Base-by-base conservation (phyloP, 1,284 basidiomycete genomes). In the Bjerkandera adusta region DNA sequence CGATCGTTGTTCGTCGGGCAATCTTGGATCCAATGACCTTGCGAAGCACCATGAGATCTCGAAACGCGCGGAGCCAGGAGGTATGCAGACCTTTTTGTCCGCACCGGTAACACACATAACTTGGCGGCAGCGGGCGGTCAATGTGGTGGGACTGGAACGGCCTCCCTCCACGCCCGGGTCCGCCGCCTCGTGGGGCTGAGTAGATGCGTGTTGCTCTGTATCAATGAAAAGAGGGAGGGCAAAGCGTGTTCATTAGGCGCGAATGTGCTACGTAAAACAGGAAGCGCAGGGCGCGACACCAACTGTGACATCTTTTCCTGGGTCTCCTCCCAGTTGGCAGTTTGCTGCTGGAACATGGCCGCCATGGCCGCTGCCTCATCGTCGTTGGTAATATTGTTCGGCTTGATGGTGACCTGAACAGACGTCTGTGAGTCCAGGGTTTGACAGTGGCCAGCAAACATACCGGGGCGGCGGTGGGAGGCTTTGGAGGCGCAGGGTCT, bases 11-110 rank as follows among this genome's bases (percentile, higher is more conserved):
- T 98, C 3, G 93, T 97, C 0, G 97, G 97, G 63, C 97, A 99
- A 56, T 97, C 92, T 66, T 99, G 96, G 56, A 99, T 99, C 97
- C 97, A 99, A 63, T 99, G 97, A 24, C 94, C 92, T 95, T 66
- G n/a, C 40, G 45, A 41, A 36, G 11, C 4, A 24, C 15, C 16
- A 22, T 29, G 29, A 42, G 41, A 54, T 48, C 36, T 27, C 38
- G 41, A 29, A 36, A 21, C 21, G 22, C 21, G n/a, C n/a, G n/a
- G 24, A 45, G 48, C 30, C 49, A 48, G 20, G 20, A 21, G 15
- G 15, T 11, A 15, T 18, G 60, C 83, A 49, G 60, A 93, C 92
- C 94, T 81, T 97, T 97, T 69, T 97, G 89, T 34, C 95, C 95
- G 69, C 97, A 99, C 32, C 97, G 85, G 67, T 98, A 98, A 66